Percentiles rank a stretch among this genome's conserved stretches.
Evolutionary conservation across 768 basidiomycete species (phyloP).

Genomic region (Termitomyces sp.): DNA sequence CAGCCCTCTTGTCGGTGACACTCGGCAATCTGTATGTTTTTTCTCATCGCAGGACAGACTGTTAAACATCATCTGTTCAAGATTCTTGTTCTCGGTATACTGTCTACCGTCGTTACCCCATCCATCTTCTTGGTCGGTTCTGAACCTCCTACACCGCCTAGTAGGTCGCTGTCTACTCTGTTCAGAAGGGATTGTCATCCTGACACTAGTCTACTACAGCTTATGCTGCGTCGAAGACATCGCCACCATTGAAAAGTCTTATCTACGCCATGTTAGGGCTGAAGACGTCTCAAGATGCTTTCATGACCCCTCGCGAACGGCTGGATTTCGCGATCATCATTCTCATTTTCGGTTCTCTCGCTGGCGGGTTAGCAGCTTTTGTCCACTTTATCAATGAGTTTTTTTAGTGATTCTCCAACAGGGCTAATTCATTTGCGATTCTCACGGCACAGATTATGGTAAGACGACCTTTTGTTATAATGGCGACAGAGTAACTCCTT

Average conservation of each 20-base stretch:
- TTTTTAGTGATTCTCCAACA: slow-evolving; percentile 16
- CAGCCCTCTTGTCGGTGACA: slow-evolving; percentile 53
- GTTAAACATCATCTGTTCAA: slow-evolving; percentile 18
- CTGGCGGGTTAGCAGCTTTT: slow-evolving; percentile 46
- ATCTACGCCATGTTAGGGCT: slow-evolving; percentile 46
- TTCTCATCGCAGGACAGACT: neutral
- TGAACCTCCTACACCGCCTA: slow-evolving; percentile 74
- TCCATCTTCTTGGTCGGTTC: slow-evolving; percentile 51
- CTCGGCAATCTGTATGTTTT: slow-evolving; percentile 51
- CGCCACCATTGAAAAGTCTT: slow-evolving; percentile 49
- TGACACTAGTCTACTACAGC: slow-evolving; percentile 33
- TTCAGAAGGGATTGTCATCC: neutral
- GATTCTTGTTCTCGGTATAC: slow-evolving; percentile 69
- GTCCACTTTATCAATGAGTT: neutral
- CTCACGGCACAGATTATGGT: slow-evolving; percentile 69
- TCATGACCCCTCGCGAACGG: slow-evolving; percentile 63
- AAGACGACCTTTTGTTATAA: slow-evolving; percentile 15
- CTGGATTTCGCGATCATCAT: slow-evolving; percentile 62
- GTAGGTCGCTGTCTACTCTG: slow-evolving; percentile 31
- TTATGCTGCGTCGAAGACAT: slow-evolving; percentile 60
- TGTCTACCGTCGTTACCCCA: slow-evolving; percentile 59
- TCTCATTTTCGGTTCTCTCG: slow-evolving; percentile 57
- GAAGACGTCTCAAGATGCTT: slow-evolving; percentile 32
- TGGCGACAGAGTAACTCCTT: neutral
- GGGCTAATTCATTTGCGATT: slow-evolving; percentile 58